These are phyloP conservation scores for Apiotrichum gamsii DNA, from an alignment of 1,284 basidiomycete species.

Conservation along the genomic window DNA sequence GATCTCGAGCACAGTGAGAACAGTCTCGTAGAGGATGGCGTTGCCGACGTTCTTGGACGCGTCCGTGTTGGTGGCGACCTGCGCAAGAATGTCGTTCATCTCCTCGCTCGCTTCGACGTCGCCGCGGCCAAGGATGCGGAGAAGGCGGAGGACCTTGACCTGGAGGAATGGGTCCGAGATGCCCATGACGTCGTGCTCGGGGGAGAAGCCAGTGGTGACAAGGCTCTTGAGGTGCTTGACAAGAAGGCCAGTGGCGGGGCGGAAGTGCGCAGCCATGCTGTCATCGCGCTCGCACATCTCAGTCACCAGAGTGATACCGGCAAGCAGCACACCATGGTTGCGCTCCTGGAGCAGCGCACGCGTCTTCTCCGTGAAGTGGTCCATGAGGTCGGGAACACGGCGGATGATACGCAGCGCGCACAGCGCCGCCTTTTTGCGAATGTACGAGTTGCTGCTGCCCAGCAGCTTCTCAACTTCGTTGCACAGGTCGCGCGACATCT, in stretches of 20 bases:
- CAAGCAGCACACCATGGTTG: slow-evolving; percentile 92
- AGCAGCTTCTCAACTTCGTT: slow-evolving; percentile 97
- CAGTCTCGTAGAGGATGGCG: slow-evolving; percentile 95
- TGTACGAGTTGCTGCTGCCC: slow-evolving; percentile 96
- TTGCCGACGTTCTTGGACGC: slow-evolving; percentile 98
- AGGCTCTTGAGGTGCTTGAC: slow-evolving; percentile 93
- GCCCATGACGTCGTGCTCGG: slow-evolving; percentile 98
- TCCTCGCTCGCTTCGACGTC: slow-evolving; percentile 83
- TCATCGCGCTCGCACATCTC: slow-evolving; percentile 86
- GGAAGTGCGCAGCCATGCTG: slow-evolving; percentile 72
- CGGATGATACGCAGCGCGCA: slow-evolving; percentile 95
- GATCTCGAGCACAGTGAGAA: slow-evolving; percentile 94
- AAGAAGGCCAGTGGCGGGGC: slow-evolving; percentile 87
- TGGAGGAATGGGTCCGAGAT: slow-evolving; percentile 99
- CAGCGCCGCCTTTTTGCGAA: slow-evolving; percentile 96
- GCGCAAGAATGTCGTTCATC: slow-evolving; percentile 96
- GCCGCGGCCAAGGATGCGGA: slow-evolving; percentile 79
- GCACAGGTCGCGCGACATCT: slow-evolving; percentile 93
- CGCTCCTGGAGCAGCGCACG: slow-evolving; percentile 89
- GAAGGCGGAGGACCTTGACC: slow-evolving; percentile 90
- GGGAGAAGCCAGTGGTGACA: slow-evolving; percentile 94
- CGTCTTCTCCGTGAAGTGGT: slow-evolving; percentile 84
- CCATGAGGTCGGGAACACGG: slow-evolving; percentile 92
- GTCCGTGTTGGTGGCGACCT: slow-evolving; percentile 99
- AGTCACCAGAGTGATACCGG: slow-evolving; percentile 87